Conservation (phyloP, 495 filamentous ascomycete genomes). For the Copromyces sp. region DNA sequence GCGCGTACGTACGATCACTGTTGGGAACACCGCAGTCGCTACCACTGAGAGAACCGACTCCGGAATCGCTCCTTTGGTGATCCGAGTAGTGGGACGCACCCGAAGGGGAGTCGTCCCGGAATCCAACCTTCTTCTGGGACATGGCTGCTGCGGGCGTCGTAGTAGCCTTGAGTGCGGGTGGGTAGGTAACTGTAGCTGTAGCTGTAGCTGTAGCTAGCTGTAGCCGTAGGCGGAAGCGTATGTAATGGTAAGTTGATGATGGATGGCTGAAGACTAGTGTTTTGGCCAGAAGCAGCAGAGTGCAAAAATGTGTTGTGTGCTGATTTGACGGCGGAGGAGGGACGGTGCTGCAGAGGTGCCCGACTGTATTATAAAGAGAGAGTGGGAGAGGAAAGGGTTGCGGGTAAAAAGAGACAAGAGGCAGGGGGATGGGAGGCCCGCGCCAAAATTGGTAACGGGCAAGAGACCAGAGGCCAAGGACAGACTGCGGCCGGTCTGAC, state of each 20-base stretch:
- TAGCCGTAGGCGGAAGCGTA: conserved; percentile 1
- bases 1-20: conserved; percentile 14
- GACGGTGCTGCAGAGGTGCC: conserved; percentile 26
- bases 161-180: background rate
- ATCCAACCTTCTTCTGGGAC: conserved; percentile 26
- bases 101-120: conserved; percentile 20
- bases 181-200: background rate
- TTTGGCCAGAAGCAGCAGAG: conserved; percentile 20
- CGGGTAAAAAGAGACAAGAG: conserved; percentile 11
- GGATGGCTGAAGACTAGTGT: conserved; percentile 6
- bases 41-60: conserved; percentile 28
- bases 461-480: background rate
- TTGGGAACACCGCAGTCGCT: conserved; percentile 19
- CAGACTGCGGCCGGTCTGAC: conserved; percentile 2
- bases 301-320: conserved; percentile 28
- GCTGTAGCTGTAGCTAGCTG: conserved; percentile 4
- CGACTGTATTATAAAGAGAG: conserved; percentile 20
- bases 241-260: background rate
- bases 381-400: conserved; percentile 17
- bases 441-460: conserved; percentile 17
- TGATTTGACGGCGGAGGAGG: conserved; percentile 26
- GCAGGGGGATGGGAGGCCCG: conserved; percentile 1
- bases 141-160: conserved; percentile 8
- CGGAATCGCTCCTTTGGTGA: conserved; percentile 25
- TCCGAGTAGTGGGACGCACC: conserved; percentile 21